Base-by-base conservation (phyloP, 768 basidiomycete genomes). In the Tulasnella sp. region DNA sequence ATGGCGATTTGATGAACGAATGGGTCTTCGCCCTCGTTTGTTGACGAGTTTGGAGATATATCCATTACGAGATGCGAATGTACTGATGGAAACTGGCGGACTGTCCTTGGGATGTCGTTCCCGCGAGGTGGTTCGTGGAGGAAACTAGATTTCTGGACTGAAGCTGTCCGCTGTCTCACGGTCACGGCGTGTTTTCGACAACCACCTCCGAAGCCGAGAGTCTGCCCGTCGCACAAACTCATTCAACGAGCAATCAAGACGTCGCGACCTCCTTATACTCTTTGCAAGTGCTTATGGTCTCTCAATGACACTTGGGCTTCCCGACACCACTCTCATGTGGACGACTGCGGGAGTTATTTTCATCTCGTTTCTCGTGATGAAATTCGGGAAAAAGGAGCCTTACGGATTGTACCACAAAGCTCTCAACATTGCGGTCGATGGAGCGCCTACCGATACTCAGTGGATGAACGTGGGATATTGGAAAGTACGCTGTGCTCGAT, bases 401-500 rank as follows among this genome's bases (percentile, higher is more conserved):
- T 59, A 59, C 5, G 52, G 52, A 12, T 32, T 59, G 7, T 59
- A 59, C 16, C 52, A 59, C 26, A 59, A 29, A 29, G 32, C 22
- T 22, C 26, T 59, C 22, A 59, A 59, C 52, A 59, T 22, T 26
- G 32, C 26, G 29, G 39, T 40, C n/a, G 39, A n/a, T n/a, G 36
- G 12, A 67, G 66, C 73, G 22, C 75, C 74, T 1, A 86, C 85
- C 19, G 74, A 73, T 19, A 89, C 88, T 1, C 87, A 90, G 78
- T 89, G 88, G 89, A 78, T 89, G 39, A 89, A 90, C 78, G 87
- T 89, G 86, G 88, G 88, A 3, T 87, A 82, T 74, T 89, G 88
- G 89, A 84, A 84, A 83, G 88, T 87, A 41, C 62, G 80, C 76
- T 17, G 42, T 64, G 62, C 52, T 35, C 26, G 32, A 64, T 67